Percentiles rank a stretch among this genome's conserved stretches.
Conservation (phyloP, 352 stramenopile genomes). For the Elongisporangium prolatum region DNA sequence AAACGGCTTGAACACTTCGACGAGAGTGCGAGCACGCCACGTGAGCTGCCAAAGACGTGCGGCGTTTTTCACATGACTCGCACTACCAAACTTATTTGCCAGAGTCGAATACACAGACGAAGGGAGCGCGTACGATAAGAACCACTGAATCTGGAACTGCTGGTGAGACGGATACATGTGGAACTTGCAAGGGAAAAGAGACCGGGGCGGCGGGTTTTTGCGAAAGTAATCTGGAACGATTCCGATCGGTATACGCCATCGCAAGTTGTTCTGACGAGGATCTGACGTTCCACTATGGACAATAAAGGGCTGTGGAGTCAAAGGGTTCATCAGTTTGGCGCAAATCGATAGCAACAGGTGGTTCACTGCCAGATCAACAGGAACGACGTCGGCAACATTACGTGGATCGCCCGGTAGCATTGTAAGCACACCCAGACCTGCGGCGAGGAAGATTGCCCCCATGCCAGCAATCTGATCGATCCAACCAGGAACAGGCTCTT, state of each 20-base stretch:
- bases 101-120: constrained; percentile 79
- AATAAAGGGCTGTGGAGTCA: constrained; percentile 34
- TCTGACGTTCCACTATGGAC: constrained; percentile 79
- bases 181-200: constrained; percentile 59
- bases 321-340: constrained; percentile 15
- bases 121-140: constrained; percentile 69
- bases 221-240: constrained; percentile 64
- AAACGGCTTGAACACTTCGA: constrained; percentile 85
- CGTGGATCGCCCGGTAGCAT: constrained; percentile 75
- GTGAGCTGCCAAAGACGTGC: constrained; percentile 70
- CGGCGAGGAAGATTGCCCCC: constrained; percentile 75
- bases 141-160: constrained; percentile 83
- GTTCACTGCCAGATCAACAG: constrained; percentile 79
- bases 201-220: constrained; percentile 53
- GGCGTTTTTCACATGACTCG: constrained; percentile 62
- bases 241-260: constrained; percentile 66
- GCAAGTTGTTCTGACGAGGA: constrained; percentile 69
- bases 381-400: constrained; percentile 81
- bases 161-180: constrained; percentile 77
- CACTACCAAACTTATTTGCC: constrained; percentile 56
- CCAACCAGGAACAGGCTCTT: constrained; percentile 81
- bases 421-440: constrained; percentile 71
- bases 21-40: constrained; percentile 65
- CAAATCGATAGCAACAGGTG: constrained; percentile 57
- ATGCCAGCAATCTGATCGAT: constrained; percentile 76